Base-by-base conservation (phyloP, 129 eudicot species). In the Logfia minima region DNA sequence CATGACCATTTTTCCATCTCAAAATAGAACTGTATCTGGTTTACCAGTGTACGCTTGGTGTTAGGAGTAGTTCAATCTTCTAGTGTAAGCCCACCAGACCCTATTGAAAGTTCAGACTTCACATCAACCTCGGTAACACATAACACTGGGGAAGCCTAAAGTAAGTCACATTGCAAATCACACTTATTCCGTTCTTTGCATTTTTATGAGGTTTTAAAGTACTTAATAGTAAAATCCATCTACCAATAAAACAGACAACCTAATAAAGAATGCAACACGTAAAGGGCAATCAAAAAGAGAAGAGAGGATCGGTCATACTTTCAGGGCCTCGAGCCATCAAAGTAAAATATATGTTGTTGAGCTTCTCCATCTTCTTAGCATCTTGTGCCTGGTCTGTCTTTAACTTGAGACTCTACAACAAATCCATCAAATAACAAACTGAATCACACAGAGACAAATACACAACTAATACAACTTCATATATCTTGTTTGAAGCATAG, bases 291-390 rank as follows among this genome's bases (percentile, higher is more conserved):
- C 1, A 45, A 45, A 63, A 18, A 8, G 63, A 10, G 4, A 19
- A 41, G 6, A 22, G 58, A 43, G 29, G 53, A 74, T 26, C 59
- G 55, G 34, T 28, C 19, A 80, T 81, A 92, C 96, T 92, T 83
- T 90, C 93, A 62, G 98, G 98, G 58, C 98, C 98, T n/a, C 96
- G 96, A 65, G 92, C 93, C 94, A 90, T 92, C 77, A 92, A 82
- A 70, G 94, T 91, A 67, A 92, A 92, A 82, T 88, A 90, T 78
- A 92, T 90, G 84, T 88, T 92, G 78, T 92, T 92, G 51, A 92
- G 86, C 79, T 92, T 92, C 86, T 92, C 96, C 98, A 90, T 88
- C 84, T 92, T 92, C 87, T 88, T 92, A 17, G 98, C 98, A 81
- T 92, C 94, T 82, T 92, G 98, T 72, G 94, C 96, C 74, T 92